Base-by-base conservation (phyloP, 495 filamentous ascomycete species). In the Penicillium arizonense region DNA sequence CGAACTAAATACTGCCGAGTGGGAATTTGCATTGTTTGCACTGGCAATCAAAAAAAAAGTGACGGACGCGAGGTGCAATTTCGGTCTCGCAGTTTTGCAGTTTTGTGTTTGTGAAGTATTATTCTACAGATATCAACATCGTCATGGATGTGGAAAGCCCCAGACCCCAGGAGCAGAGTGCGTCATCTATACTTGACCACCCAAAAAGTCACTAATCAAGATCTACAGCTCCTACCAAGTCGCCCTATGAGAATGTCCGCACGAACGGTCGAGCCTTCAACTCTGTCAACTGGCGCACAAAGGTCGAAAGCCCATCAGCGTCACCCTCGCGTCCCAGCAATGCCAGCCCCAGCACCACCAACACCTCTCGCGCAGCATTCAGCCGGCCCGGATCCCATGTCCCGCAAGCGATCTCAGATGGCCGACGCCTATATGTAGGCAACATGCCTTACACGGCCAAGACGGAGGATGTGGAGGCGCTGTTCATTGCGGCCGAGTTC, bases 381-480 rank as follows among this genome's bases (percentile, higher is more conserved):
- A 67, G 67, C 55, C 62, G 61, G 38, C 67, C 70, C 11, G 67
- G 64, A 39, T 44, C 64, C 26, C 70, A 71, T 53, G 71, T 70
- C 0, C 70, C 73, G 5, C 69, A 70, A 52, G 73, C 71, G 13
- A 74, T 74, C 34, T 63, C 67, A 3, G 73, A 76, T 42, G 71
- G 73, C 6, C 68, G 73, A 18, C 69, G 73, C 16, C 73, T 88
- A 42, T 88, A 88, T 62, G 74, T 88, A 8, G 85, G 85, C 57
- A 89, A 88, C 59, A 75, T 88, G 63, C 81, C 80, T 6, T 89
- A 88, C 60, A 74, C 76, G 36, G 83, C 82, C 39, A 83, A 81
- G 67, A 72, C 76, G 16, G 72, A 78, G 53, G 84, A 89, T 63
- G 76, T 89, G 32, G 74, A 83, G 61, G 70, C 66, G 2, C 61